Base-by-base conservation (phyloP, 139 green algal genomes). In the Protoeuglena noctilucae region DNA sequence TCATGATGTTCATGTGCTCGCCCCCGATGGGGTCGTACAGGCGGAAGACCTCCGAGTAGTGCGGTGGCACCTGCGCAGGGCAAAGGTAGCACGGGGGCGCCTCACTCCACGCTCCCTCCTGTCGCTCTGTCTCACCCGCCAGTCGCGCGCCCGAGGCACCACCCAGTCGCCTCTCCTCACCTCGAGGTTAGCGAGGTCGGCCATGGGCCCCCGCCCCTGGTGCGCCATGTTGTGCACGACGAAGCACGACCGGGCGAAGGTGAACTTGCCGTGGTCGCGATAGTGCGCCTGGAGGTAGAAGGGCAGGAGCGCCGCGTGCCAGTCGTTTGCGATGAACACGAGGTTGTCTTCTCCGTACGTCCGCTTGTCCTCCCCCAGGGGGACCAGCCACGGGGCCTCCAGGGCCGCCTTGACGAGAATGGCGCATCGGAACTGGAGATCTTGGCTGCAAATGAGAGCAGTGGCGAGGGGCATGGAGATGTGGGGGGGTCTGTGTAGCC, bases 1-100 rank as follows among this genome's bases (percentile, higher is more conserved):
- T 94, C 72, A 97, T 84, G 53, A 95, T 85, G 69, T 96, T 96
- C 84, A 94, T 95, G 82, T 95, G 87, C 79, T 91, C 81, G 3
- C 89, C 87, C 28, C 89, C 89, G 17, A 95, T 74, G 21, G 89
- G 86, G 70, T 96, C 89, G 34, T 43, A 43, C 34, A 77, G 62
- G 27, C 54, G 64, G 60, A 74, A 77, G 19, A 60, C 47, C 19
- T 67, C 41, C 3, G 60, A 27, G 63, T 92, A 93, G 18, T 87
- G 49, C 1, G 83, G 71, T 18, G 74, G 82, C 12, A 96, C 65
- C n/a, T n/a, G n/a, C n/a, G n/a, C n/a, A n/a, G n/a, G n/a, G n/a
- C n/a, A n/a, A n/a, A n/a, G n/a, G n/a, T n/a, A n/a, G n/a, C n/a
- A n/a, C n/a, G n/a, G n/a, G n/a, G n/a, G n/a, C n/a, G n/a, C n/a